phyloP scores from a whole-genome alignment of 495 filamentous ascomycete genomes.

The Talaromyces proteolyticus region DNA sequence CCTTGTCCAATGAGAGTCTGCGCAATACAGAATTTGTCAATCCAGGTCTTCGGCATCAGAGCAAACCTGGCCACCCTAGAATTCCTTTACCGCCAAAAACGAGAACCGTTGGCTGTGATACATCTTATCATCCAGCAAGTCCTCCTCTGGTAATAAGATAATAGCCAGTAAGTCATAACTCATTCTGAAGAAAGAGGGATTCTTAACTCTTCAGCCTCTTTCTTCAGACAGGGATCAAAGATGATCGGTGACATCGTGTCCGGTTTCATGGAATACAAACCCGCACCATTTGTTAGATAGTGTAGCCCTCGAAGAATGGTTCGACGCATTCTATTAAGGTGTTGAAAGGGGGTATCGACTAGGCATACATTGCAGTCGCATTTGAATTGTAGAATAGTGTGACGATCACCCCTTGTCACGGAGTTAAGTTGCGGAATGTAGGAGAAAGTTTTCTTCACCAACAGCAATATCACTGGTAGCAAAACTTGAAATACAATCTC shows the following conservation, averaged over 20 bases:
- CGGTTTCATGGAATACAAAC: background rate
- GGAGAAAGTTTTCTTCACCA: slow-evolving; percentile 10
- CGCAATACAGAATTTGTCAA: too few relatives aligned
- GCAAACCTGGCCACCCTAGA: too few relatives aligned
- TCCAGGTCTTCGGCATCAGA: too few relatives aligned
- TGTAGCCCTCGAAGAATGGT: background rate
- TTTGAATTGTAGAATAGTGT: background rate
- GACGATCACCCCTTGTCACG: slow-evolving; percentile 3
- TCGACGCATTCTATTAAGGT: slow-evolving; percentile 2
- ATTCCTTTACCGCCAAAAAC: too few relatives aligned
- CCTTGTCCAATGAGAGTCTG: too few relatives aligned
- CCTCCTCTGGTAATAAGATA: too few relatives aligned
- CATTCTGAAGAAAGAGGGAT: background rate
- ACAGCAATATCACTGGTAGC: slow-evolving; percentile 9
- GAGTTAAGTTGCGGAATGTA: slow-evolving; percentile 2
- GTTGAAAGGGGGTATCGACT: background rate
- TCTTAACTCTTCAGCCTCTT: slow-evolving; percentile 1
- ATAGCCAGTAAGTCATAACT: too few relatives aligned
- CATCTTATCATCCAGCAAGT: too few relatives aligned
- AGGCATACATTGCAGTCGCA: slow-evolving; percentile 1
- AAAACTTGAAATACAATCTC: slow-evolving; percentile 3
- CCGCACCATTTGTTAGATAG: background rate
- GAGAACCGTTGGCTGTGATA: too few relatives aligned
- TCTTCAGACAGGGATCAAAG: background rate
- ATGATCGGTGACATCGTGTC: background rate